Base-by-base conservation (phyloP, 768 basidiomycete genomes). In the Mycena chlorophos region DNA sequence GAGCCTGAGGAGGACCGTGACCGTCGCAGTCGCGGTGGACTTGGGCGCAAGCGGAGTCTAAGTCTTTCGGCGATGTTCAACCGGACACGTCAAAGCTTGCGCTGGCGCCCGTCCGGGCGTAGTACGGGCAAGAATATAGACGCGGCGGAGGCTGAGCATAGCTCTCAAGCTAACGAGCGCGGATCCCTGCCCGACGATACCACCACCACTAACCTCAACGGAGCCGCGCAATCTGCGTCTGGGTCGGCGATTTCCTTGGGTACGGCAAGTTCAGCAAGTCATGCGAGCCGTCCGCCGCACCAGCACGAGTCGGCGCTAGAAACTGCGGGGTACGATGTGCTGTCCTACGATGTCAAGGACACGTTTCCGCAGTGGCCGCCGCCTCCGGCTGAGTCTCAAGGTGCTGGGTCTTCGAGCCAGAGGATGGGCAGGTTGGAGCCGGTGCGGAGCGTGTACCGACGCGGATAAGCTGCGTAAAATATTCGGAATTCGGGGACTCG, bases 371-470 rank as follows among this genome's bases (percentile, higher is more conserved):
- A 52, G 3, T 62, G 60, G 60, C 60, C 60, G 10, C n/a, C n/a
- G n/a, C n/a, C n/a, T n/a, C n/a, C n/a, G n/a, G n/a, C n/a, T n/a
- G n/a, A n/a, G n/a, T n/a, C n/a, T n/a, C n/a, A n/a, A n/a, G n/a
- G n/a, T n/a, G n/a, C n/a, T n/a, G n/a, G n/a, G n/a, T n/a, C n/a
- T n/a, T n/a, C n/a, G n/a, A n/a, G n/a, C n/a, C n/a, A n/a, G n/a
- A n/a, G n/a, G n/a, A n/a, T n/a, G n/a, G n/a, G n/a, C n/a, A 43
- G 60, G 22, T 22, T 57, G 19, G 56, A 62, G 51, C 60, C 60
- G 5, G 52, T 61, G 27, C 27, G 60, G 19, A 51, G 53, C 28
- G 51, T 10, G 40, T 13, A 12, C 8, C 23, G 5, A 17, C 31
- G 31, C 17, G 17, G 17, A 34, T 34, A 34, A 34, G 17, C 8